Base-by-base conservation (phyloP, 768 basidiomycete species). In the Amanita pseudoporphyria region DNA sequence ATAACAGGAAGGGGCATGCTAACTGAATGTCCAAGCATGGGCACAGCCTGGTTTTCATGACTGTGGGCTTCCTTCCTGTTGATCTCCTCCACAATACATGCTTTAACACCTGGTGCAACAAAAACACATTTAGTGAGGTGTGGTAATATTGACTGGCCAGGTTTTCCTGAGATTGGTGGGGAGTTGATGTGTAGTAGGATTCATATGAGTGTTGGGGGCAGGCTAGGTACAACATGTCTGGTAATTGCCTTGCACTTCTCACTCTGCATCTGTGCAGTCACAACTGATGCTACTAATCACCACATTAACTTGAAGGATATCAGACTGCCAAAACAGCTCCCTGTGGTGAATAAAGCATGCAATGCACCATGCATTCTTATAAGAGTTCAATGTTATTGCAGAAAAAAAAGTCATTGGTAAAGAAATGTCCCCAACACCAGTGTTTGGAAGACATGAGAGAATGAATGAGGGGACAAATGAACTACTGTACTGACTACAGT, bases 81-180 rank as follows among this genome's bases (percentile, higher is more conserved):
- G n/a, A 44, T 44, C 26, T 40, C 43, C 30, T 39, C 39, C 18
- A 35, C 35, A 32, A 9, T 38, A 44, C 35, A 26, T 18, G 18
- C n/a, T 45, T 35, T 36, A 33, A 51, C 47, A 22, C 22, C 52
- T n/a, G 48, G 45, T 7, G 39, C 35, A 47, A 53, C 44, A 42
- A 45, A 45, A 22, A 38, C 37, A 45, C 54, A 55, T 35, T 52
- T 44, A 6, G 10, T 12, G 13, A 55, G 47, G 42, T 55, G 54
- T 30, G 54, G 51, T 21, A 55, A 41, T 51, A 55, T 52, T 26
- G 47, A 38, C 35, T 55, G 51, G 42, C 52, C 37, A 37, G 54
- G 54, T 49, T 55, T 55, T 38, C 44, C 42, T 21, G 54, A 46
- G 21, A 54, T 54, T 35, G 51, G 31, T 6, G 42, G 24, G 14